Evolutionary conservation across 805 yeast genomes (phyloP).

Genomic region (Cyberlindnera mrakii): DNA sequence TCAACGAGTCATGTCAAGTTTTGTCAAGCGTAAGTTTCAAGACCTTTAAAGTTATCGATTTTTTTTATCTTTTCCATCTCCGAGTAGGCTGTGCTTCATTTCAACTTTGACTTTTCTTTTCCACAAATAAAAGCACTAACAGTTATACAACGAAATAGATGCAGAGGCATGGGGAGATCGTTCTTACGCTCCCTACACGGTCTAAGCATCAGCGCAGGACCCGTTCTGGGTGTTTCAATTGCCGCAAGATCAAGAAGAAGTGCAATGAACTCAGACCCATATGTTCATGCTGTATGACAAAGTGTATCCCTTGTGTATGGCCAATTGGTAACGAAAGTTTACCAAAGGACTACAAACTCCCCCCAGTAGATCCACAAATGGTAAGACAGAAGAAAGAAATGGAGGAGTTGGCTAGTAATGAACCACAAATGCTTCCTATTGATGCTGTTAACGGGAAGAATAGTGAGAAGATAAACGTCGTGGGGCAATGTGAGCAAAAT

Average conservation of each 20-base stretch:
- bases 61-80: too few relatives aligned
- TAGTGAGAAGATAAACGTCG: background rate
- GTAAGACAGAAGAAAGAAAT: background rate
- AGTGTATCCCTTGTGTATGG: constrained; percentile 24
- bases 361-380: constrained; percentile 6
- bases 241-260: constrained; percentile 58
- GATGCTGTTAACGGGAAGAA: too few relatives aligned
- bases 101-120: too few relatives aligned
- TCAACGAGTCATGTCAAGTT: too few relatives aligned
- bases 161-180: too few relatives aligned
- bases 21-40: too few relatives aligned
- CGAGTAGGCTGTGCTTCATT: too few relatives aligned
- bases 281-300: constrained; percentile 35
- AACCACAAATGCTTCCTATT: too few relatives aligned
- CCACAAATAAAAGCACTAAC: too few relatives aligned
- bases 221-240: constrained; percentile 5
- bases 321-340: constrained; percentile 15
- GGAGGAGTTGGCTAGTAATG: background rate
- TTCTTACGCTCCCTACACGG: background rate
- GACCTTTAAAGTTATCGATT: too few relatives aligned
- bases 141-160: too few relatives aligned
- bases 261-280: constrained; percentile 47
- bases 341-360: constrained; percentile 15
- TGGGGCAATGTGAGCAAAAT: background rate
- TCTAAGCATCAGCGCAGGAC: background rate